Base-by-base conservation (phyloP, 345 rosid species). In the Rhodamnia argentea region DNA sequence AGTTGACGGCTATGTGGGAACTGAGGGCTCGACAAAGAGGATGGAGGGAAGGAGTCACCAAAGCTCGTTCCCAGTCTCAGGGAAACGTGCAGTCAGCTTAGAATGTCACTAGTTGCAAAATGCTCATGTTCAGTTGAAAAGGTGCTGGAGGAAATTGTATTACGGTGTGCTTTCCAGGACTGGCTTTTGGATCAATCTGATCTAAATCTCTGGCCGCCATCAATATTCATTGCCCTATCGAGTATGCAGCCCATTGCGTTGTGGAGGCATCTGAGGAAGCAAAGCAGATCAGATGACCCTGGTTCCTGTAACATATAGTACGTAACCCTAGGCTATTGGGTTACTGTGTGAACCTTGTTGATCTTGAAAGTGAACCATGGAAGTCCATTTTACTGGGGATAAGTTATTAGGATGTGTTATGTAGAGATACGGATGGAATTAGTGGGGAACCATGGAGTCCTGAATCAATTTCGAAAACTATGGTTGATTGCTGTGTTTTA, bases 1-100 rank as follows among this genome's bases (percentile, higher is more conserved):
- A 94, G 87, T 82, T 94, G 78, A 94, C 96, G 5, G 91, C 93
- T 27, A 76, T 84, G 74, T 96, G 99, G 99, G 99, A 95, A 90
- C 44, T 47, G 50, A 93, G 98, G 89, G 99, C 99, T 84, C 96
- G 94, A 10, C 95, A 94, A 78, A 95, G 86, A 93, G 99, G 99
- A 57, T 97, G 97, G 95, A 97, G 84, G 89, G 97, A 94, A 87
- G 96, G 92, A 85, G 84, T 85, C 60, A 59, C 92, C 27, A 93
- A 89, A 89, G 84, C 92, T 32, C 87, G n/a, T 40, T 37, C 92
- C 44, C 92, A 89, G 87, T 87, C 93, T 85, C 93, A 93, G 44
- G 94, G 94, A 85, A 92, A 88, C 32, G 92, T 90, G 51, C 94
- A 92, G 75, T 83, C 89, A 85, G 87, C 88, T 42, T 94, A 91